phyloP scores from a whole-genome alignment of 495 filamentous ascomycete genomes.

The Trypethelium eluteriae region DNA sequence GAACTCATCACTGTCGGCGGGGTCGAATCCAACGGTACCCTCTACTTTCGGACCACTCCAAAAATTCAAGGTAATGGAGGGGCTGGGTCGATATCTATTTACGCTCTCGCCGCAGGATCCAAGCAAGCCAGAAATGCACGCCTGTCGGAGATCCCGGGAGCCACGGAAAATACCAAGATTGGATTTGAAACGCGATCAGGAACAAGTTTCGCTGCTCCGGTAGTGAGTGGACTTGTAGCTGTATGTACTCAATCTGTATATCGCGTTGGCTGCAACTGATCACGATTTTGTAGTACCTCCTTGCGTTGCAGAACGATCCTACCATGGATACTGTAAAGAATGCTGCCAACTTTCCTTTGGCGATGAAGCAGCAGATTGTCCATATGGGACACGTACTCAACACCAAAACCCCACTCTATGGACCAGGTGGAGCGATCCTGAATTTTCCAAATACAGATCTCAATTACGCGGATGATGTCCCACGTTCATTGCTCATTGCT shows the following conservation, averaged over 20 bases:
- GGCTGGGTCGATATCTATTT: not conserved
- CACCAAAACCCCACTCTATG: conserved; percentile 1
- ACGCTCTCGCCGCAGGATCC: not conserved
- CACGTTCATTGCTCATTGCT: not conserved
- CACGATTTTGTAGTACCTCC: not conserved
- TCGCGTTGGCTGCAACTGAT: not conserved
- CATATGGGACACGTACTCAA: conserved; percentile 2
- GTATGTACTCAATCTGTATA: not conserved
- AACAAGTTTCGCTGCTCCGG: not conserved
- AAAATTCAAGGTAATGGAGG: not conserved
- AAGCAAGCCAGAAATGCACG: conserved; percentile 4
- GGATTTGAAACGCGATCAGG: not conserved
- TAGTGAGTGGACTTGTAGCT: not conserved
- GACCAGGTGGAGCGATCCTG: not conserved
- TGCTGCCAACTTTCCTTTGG: not conserved
- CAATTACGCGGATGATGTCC: not conserved
- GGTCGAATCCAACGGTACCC: not conserved
- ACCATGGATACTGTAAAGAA: not conserved
- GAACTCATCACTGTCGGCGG: conserved; percentile 4
- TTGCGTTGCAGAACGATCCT: not conserved
- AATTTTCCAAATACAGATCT: not conserved
- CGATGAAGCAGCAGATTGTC: not conserved
- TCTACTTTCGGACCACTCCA: not conserved
- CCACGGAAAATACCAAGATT: not conserved
- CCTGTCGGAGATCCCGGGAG: not conserved